A percentile compares a stretch with the other conserved stretches of the same genome.
Conservation (phyloP, 768 basidiomycete species). For the Leccinum sublutescens region DNA sequence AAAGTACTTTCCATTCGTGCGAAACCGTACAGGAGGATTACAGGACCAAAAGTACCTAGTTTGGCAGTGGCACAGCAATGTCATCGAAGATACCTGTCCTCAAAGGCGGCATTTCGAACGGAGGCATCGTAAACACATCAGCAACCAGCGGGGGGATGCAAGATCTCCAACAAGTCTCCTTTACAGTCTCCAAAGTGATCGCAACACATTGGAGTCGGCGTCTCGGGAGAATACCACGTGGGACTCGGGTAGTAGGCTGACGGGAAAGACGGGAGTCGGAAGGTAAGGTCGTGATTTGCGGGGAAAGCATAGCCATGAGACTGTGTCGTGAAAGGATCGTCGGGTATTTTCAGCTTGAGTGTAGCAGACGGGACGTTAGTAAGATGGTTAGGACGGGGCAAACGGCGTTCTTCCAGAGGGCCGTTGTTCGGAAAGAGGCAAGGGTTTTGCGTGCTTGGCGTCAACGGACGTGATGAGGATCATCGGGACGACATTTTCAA, state of each 20-base stretch:
- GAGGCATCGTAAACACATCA: slow-evolving; percentile 19
- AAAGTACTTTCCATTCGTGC: not conserved
- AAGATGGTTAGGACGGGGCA: slow-evolving; percentile 3
- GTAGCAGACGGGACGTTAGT: slow-evolving; percentile 2
- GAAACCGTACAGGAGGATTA: not conserved
- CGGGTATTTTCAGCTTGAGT: not conserved
- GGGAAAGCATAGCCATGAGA: not conserved
- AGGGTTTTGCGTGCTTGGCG: slow-evolving; percentile 22
- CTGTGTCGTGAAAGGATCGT: slow-evolving; percentile 20
- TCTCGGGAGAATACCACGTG: slow-evolving; percentile 14
- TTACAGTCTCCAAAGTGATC: slow-evolving; percentile 23
- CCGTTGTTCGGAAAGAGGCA: slow-evolving; percentile 14
- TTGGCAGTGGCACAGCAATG: not conserved
- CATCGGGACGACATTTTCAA: slow-evolving; percentile 14
- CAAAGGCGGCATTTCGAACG: slow-evolving; percentile 25
- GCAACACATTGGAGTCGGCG: slow-evolving; percentile 27
- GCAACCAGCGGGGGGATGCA: slow-evolving; percentile 24
- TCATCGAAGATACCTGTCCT: slow-evolving; percentile 12
- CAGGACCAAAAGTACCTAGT: not conserved
- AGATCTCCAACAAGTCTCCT: slow-evolving; percentile 25
- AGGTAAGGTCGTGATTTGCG: slow-evolving; percentile 3
- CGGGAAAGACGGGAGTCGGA: slow-evolving; percentile 18
- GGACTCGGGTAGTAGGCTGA: not conserved
- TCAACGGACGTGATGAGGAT: slow-evolving; percentile 28
- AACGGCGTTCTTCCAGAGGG: slow-evolving; percentile 16